Evolutionary conservation across 2,329 filamentous ascomycete species (phyloP), one percentile per base, ranked within the genome.

Genomic region (Aspergillus japonicus): DNA sequence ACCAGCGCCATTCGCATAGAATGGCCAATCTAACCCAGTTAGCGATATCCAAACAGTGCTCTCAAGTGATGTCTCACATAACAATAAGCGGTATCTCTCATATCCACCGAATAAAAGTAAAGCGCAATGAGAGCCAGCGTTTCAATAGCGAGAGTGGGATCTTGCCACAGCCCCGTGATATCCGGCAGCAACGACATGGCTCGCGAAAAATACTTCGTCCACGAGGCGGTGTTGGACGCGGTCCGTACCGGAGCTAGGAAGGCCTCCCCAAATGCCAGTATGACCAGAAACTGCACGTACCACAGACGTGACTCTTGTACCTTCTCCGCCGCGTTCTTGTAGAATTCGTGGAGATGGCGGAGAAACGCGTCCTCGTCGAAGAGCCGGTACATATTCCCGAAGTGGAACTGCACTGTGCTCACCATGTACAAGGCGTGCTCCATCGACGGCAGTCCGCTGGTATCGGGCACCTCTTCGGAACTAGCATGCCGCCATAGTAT

Each of bases 361-460:
- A 81, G 77, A 62, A 82, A 81, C 16, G 76, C 74, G 24, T 79
- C 73, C 47, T 83, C 81, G 21, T 85, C 83, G 31, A 83, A 83
- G 0, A 85, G 67, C 47, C 83, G 82, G 50, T 84, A 82, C 2
- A 84, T 64, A 24, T 83, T 82, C 5, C 78, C 77, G 54, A 81
- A 82, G 55, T 83, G 81, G 26, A 85, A 85, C 54, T 84, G 83
- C 56, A 85, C 82, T 0, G 81, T 79, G 59, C 84, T 84, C 63
- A 84, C 79, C 21, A 85, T 69, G 56, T 82, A 84, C 14, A 82
- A 71, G 3, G 81, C 80, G 64, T 82, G 77, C 60, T 85, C 83
- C 0, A 80, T 74, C 3, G 78, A 81, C 0, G 82, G 82, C 29
- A 85, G 69, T 14, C 73, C 66, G 19, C 73, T 68, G 4, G 68